Evolutionary conservation across 202 grass and related monocot species (phyloP).

Genomic region (Schoenoplectus triqueter): DNA sequence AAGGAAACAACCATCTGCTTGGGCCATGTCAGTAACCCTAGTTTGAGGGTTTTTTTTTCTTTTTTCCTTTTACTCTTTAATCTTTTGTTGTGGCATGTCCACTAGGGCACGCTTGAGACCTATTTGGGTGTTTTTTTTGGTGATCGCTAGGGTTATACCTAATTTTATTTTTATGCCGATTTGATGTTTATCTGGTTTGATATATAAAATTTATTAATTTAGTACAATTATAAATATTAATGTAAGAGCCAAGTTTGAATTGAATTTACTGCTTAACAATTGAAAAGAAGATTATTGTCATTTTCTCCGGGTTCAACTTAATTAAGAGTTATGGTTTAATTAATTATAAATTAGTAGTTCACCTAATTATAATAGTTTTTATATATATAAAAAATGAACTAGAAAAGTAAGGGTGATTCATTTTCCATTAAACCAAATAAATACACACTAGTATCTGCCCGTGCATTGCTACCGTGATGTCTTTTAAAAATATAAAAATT

Average conservation of each 20-base stretch:
- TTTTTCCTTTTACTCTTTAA: slow-evolving; percentile 40
- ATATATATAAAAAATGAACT: too few species aligned
- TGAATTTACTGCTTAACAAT: background rate
- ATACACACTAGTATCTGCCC: too few species aligned
- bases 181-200: background rate
- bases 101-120: slow-evolving; percentile 33
- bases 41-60: slow-evolving; percentile 40
- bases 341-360: too few species aligned
- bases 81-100: slow-evolving; percentile 43
- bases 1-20: slow-evolving; percentile 61
- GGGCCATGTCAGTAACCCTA: slow-evolving; percentile 71
- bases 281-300: too few species aligned
- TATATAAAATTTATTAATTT: background rate
- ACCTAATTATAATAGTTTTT: too few species aligned
- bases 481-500: too few species aligned
- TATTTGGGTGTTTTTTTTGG: slow-evolving; percentile 26
- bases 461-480: too few species aligned
- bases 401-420: too few species aligned
- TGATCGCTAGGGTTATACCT: slow-evolving; percentile 4
- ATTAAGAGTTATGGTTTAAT: too few species aligned
- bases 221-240: background rate
- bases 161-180: background rate
- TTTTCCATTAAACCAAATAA: too few species aligned
- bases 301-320: too few species aligned
- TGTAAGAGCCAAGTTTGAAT: background rate